These are phyloP conservation scores for Colletotrichum sp. DNA, from an alignment of 2,329 filamentous ascomycete species.

Conservation along the genomic window DNA sequence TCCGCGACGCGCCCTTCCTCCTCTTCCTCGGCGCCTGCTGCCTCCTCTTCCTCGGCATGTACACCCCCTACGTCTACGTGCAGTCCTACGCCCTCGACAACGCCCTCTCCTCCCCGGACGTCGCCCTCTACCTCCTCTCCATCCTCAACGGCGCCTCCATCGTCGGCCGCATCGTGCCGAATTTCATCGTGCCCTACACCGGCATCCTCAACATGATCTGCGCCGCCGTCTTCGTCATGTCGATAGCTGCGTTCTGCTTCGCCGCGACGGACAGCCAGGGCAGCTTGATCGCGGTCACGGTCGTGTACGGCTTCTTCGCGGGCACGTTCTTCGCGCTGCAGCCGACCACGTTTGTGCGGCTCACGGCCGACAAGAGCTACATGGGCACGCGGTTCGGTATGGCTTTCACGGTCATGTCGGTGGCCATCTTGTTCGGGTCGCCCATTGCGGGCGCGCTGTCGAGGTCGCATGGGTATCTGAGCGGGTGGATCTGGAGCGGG, in stretches of 20 bases:
- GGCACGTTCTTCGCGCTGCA: constrained; percentile 43
- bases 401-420: constrained; percentile 30
- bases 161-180: constrained; percentile 48
- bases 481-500: constrained; percentile 19
- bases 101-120: constrained; percentile 25
- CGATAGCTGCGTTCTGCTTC: constrained; percentile 3
- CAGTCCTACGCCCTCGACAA: constrained; percentile 44
- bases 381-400: constrained; percentile 47
- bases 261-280: constrained; percentile 8
- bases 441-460: constrained; percentile 33
- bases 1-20: constrained; percentile 42
- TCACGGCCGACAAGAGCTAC: constrained; percentile 32
- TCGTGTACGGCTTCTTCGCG: constrained; percentile 22
- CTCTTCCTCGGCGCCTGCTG: constrained; percentile 38
- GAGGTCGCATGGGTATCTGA: constrained; percentile 13
- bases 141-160: constrained; percentile 51
- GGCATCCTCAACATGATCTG: constrained; percentile 36
- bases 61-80: constrained; percentile 54
- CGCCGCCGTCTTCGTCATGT: constrained; percentile 23
- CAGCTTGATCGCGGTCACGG: constrained; percentile 15
- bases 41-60: constrained; percentile 48
- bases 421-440: constrained; percentile 33
- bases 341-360: constrained; percentile 36
- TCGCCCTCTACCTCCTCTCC: constrained; percentile 45
- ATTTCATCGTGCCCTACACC: constrained; percentile 34